Evolutionary conservation across 495 filamentous ascomycete genomes (phyloP), one percentile per base, ranked within the genome.

Genomic region (Penicillium paxilli): DNA sequence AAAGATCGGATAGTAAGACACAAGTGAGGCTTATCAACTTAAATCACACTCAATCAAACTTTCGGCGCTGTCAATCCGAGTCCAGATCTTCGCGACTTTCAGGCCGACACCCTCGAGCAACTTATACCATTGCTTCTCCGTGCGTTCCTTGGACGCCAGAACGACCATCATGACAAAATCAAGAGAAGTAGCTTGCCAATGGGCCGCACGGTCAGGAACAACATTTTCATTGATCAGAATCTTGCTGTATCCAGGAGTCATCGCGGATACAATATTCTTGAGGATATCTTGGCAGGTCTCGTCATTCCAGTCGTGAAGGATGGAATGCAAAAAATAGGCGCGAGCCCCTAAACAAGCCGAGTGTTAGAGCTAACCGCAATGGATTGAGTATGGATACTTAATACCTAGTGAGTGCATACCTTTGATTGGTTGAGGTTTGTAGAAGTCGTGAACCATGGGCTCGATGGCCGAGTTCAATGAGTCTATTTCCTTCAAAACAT

Each of bases 241-340:
- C 37, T 64, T 71, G 5, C 66, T 71, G 48, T 74, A 77, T 1
- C 68, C 73, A 0, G 67, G 69, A 8, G 44, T 60, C 75, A 81
- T 78, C 1, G 70, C 71, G 14, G 54, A 38, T 0, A 54, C 48
- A 20, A 79, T 59, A 22, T 67, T 51, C 0, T 37, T 19, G 5
- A 83, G 62, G 24, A 82, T 79, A 30, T 45, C 59, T 7, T 55
- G 59, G 38, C 71, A 72, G 20, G 44, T 55, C 9, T 77, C 69
- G 41, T 80, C 76, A 1, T 66, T 64, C 75, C 77, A 80, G 62
- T 80, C 77, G 33, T 82, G 77, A 6, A 79, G 55, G 7, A 76
- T 60, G n/a, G 57, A 63, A 30, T 67, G 66, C 47, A 79, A 47
- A 55, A 71, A 74, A 44, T 75, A 78, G 11, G 54, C 59, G 4